Evolutionary conservation across 2,329 filamentous ascomycete species (phyloP).

Genomic region (Neofusicoccum cordaticola): DNA sequence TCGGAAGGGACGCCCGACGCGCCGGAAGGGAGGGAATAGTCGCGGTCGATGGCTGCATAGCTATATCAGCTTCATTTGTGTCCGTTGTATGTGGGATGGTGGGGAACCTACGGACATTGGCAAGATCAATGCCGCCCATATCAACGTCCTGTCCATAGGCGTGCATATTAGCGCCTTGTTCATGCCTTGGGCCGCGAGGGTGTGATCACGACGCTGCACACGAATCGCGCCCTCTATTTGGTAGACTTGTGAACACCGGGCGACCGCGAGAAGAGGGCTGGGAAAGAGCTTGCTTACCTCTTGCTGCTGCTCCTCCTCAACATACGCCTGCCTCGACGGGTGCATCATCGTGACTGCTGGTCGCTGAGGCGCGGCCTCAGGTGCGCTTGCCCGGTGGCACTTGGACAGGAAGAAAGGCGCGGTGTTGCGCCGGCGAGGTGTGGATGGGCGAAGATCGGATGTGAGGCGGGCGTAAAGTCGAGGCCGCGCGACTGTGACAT

Average conservation of each 20-base stretch:
- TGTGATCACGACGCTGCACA: conserved; percentile 7
- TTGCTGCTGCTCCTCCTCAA: conserved; percentile 70
- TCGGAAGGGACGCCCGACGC: conserved; percentile 69
- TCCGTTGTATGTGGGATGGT: not conserved
- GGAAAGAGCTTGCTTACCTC: conserved; percentile 55
- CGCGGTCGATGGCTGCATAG: conserved; percentile 63
- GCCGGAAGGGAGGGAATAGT: conserved; percentile 74
- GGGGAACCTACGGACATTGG: conserved; percentile 58
- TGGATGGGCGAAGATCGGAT: not conserved
- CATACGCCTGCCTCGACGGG: conserved; percentile 87
- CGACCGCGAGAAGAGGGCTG: conserved; percentile 24
- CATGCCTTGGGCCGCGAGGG: conserved; percentile 2
- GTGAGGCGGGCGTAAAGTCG: not conserved
- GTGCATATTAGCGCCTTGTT: conserved; percentile 13
- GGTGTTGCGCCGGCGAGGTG: not conserved
- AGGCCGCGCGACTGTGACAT: not conserved
- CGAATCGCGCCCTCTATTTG: conserved; percentile 16
- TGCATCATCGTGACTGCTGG: conserved; percentile 58
- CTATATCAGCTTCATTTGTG: not conserved
- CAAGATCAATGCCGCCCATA: conserved; percentile 58
- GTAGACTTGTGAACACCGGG: conserved; percentile 24
- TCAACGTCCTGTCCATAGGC: conserved; percentile 47
- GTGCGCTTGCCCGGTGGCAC: not conserved
- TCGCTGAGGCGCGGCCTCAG: not conserved
- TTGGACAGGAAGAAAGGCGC: not conserved